Percentiles rank a stretch among this genome's conserved stretches.
phyloP scores from a whole-genome alignment of 2,329 filamentous ascomycete species.

The Pseudocercospora macadamiae region DNA sequence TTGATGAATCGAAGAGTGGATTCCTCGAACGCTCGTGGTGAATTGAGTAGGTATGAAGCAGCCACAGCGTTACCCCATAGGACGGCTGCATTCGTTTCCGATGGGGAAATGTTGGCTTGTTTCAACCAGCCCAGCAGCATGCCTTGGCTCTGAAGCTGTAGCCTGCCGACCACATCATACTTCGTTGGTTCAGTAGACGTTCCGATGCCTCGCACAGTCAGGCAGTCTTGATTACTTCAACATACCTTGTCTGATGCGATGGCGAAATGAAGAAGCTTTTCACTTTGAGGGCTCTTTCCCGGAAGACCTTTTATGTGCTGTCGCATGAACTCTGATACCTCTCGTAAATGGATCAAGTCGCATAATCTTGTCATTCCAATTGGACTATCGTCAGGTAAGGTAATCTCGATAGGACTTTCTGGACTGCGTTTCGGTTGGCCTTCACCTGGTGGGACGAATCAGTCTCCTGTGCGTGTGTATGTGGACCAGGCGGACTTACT shows the following conservation, averaged over 20 bases:
- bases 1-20: neutral
- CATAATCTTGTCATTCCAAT: conserved; percentile 13
- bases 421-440: neutral
- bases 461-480: too few relatives aligned
- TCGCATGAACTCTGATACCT: neutral
- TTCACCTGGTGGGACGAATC: neutral
- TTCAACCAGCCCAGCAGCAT: neutral
- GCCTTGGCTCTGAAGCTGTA: neutral
- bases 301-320: conserved; percentile 10
- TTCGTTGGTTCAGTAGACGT: neutral
- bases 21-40: neutral
- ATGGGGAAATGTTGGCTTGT: neutral
- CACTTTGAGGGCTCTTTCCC: neutral
- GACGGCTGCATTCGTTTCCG: neutral
- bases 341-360: neutral
- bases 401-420: neutral
- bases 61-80: neutral
- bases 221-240: neutral
- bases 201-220: neutral
- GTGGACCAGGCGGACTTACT: too few relatives aligned
- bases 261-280: neutral
- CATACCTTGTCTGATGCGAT: conserved; percentile 1
- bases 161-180: neutral
- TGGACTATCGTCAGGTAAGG: conserved; percentile 12
- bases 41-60: neutral